Evolutionary conservation across 2,329 filamentous ascomycete species (phyloP), one percentile per base, ranked within the genome.

Genomic region (Paecilomyces sp.): DNA sequence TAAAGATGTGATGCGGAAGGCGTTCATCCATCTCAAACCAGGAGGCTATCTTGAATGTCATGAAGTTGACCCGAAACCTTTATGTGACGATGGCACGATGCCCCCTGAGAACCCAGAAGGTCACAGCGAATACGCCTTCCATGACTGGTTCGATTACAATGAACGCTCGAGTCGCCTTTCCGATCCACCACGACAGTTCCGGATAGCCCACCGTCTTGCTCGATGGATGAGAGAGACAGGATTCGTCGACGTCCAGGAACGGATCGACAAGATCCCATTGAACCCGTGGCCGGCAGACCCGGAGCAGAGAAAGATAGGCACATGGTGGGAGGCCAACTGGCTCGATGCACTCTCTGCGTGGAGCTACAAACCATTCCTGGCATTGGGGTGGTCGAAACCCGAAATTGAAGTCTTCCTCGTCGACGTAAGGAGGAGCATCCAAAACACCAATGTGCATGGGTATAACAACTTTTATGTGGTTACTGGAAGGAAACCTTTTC

Each of bases 41-140:
- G 85, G 85, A 9, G 82, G 81, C 2, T 86, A 72, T 63, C 61
- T 77, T 15, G 77, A 79, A 66, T 77, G 74, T 57, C 74, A 78
- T 55, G 78, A 80, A 61, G 64, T 75, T 13, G 75, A 78, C 54
- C 74, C 77, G 7, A 79, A 75, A 54, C 71, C 80, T 2, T 77
- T 76, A 62, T 83, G 81, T 58, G 82, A 84, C 64, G 82, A 84
- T 58, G 76, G 73, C 22, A 83, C 81, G n/a, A 80, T 85, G 76
- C 74, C 75, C 0, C 68, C 74, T 1, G 71, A 77, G 57, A 80
- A 78, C 63, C 70, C 67, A 8, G 71, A 74, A 36, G 67, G 68
- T 3, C 73, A 66, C 58, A 70, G 73, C 25, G 62, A 67, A 33
- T 76, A 69, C 56, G 70, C 77, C 3, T 72, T 83, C 31, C 74